These are phyloP conservation scores for Lyophyllum atratum DNA, from an alignment of 768 basidiomycete species.

Conservation along the genomic window DNA sequence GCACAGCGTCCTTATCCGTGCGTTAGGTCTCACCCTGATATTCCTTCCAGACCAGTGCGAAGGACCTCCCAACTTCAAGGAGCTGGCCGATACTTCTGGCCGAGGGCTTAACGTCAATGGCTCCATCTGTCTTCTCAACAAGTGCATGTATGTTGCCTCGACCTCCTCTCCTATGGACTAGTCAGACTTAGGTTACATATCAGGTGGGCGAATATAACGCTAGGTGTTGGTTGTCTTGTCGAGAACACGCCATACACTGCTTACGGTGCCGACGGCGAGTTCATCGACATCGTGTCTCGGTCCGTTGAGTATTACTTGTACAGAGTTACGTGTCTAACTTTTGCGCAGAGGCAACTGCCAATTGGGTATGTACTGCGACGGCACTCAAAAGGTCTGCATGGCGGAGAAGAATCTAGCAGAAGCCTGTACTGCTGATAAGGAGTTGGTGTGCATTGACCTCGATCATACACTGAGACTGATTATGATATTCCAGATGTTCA, in stretches of 20 bases:
- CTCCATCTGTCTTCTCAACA: conserved; percentile 78
- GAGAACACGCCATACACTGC: conserved; percentile 83
- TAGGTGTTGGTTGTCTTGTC: conserved; percentile 60
- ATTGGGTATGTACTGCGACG: conserved; percentile 77
- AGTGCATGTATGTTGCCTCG: conserved; percentile 73
- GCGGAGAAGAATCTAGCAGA: conserved; percentile 57
- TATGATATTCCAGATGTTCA: conserved; percentile 50
- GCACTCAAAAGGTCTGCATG: conserved; percentile 56
- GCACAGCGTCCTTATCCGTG: conserved; percentile 16
- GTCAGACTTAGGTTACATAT: conserved; percentile 1
- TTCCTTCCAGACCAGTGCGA: conserved; percentile 68
- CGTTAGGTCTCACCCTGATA: not conserved
- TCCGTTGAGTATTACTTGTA: conserved; percentile 20
- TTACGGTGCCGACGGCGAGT: conserved; percentile 61
- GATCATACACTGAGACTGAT: not conserved
- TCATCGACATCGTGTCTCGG: conserved; percentile 83
- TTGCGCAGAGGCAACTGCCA: conserved; percentile 67
- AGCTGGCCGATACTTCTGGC: conserved; percentile 64
- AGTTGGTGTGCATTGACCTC: conserved; percentile 32
- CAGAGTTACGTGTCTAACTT: not conserved
- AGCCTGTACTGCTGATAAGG: conserved; percentile 55
- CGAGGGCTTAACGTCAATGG: conserved; percentile 80
- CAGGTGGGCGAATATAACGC: conserved; percentile 80
- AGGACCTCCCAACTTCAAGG: conserved; percentile 62
- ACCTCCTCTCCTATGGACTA: not conserved